These are phyloP conservation scores for Fusarium coffeatum DNA, from an alignment of 2,329 filamentous ascomycete genomes.

Conservation along the genomic window DNA sequence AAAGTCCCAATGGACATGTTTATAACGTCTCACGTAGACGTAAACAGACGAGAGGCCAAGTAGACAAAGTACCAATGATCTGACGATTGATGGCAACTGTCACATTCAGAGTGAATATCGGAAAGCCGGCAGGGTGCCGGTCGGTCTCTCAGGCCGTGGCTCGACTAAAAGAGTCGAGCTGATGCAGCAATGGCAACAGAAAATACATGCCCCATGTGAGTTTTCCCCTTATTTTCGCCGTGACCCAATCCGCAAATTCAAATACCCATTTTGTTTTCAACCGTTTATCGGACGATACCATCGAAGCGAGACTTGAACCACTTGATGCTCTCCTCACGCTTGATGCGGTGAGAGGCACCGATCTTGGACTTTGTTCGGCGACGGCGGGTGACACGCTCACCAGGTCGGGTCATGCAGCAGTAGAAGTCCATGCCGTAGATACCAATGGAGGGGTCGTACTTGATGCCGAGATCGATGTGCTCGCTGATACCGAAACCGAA, in stretches of 20 bases:
- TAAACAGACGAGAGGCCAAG: conserved; percentile 41
- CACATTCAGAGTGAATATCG: conserved; percentile 55
- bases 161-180: conserved; percentile 68
- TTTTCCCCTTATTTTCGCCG: conserved; percentile 55
- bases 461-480: conserved; percentile 99
- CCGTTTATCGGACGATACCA: conserved; percentile 95
- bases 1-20: conserved; percentile 33
- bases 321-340: conserved; percentile 93
- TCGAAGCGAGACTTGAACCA: conserved; percentile 95
- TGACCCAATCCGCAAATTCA: conserved; percentile 54
- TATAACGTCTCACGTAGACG: conserved; percentile 40
- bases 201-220: conserved; percentile 55
- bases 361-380: conserved; percentile 89
- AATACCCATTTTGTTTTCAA: conserved; percentile 39
- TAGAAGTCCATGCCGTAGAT: conserved; percentile 99
- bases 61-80: conserved; percentile 39
- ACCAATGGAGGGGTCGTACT: conserved; percentile 98
- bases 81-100: conserved; percentile 49
- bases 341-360: conserved; percentile 91
- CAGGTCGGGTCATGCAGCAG: conserved; percentile 99
- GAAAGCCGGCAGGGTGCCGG: conserved; percentile 74
- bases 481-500: conserved; percentile 99
- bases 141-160: conserved; percentile 80
- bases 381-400: conserved; percentile 96
- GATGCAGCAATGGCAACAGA: conserved; percentile 60